These are phyloP conservation scores for Phytophthora macrochlamydospora DNA, from an alignment of 352 stramenopile species.

Conservation along the genomic window DNA sequence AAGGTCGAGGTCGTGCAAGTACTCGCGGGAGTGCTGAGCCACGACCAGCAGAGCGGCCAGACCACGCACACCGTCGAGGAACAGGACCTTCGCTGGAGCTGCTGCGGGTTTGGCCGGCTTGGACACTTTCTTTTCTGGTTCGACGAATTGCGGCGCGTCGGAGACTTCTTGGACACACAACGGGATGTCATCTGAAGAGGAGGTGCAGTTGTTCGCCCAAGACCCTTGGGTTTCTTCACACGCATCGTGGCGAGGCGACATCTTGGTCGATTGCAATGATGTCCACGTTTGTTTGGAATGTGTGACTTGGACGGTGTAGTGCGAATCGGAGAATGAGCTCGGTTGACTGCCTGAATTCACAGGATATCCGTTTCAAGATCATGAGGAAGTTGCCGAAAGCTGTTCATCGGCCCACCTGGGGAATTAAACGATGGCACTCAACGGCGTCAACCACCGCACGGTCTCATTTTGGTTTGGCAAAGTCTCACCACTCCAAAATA, in stretches of 20 bases:
- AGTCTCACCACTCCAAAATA: conserved; percentile 12
- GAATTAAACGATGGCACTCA: background rate
- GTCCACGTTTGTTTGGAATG: background rate
- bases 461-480: conserved; percentile 3
- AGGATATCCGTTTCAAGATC: conserved; percentile 13
- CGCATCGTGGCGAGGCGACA: conserved; percentile 9
- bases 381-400: background rate
- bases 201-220: conserved; percentile 6
- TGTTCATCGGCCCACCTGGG: background rate
- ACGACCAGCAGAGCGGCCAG: conserved; percentile 51
- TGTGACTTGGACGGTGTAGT: background rate
- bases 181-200: conserved; percentile 12
- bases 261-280: background rate
- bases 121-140: conserved; percentile 5
- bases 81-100: conserved; percentile 37
- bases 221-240: conserved; percentile 7
- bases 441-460: background rate
- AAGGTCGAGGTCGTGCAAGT: conserved; percentile 33
- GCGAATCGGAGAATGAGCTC: conserved; percentile 13
- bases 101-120: conserved; percentile 15
- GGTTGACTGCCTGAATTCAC: background rate
- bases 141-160: conserved; percentile 15
- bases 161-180: conserved; percentile 17
- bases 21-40: conserved; percentile 33
- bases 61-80: conserved; percentile 51